Evolutionary conservation across 31 red algal genomes (phyloP), one percentile per base, ranked within the genome.

Genomic region (Porphyra umbilicalis): DNA sequence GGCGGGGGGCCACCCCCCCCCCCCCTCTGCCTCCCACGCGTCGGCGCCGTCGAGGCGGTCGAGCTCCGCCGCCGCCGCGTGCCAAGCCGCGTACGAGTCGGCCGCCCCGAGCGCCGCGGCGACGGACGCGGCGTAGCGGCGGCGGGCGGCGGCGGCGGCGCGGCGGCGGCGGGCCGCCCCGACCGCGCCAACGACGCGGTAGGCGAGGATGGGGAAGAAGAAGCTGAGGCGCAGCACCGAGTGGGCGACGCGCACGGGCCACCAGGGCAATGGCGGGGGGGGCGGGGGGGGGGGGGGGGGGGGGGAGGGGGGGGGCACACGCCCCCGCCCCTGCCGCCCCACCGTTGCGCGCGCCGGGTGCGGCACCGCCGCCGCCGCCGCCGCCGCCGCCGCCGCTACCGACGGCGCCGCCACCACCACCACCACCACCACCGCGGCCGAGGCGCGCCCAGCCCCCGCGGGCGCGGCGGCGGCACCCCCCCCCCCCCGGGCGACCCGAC

Each of bases 61-160:
- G 14, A 88, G 82, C 75, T 74, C 85, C 32, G 77, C 36, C 46
- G 90, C 90, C 33, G 86, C 85, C 38, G 33, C 77, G n/a, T 88
- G 84, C 82, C 83, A 93, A 9, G 81, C 85, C 6, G 80, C 83
- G 83, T 93, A 93, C n/a, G 80, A 78, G 25, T 74, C 37, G 32
- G 86, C 86, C 46, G 32, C 38, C 14, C 38, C 78, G 32, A 93
- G 46, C 9, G 31, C 42, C 57, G 57, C 57, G 6, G 57, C 20
- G 0, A 71, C 57, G 25, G 57, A 18, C 57, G 57, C 57, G 6
- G 8, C 25, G 25, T 71, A 71, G 3, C 25, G 25, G 57, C 57
- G 57, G 20, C 57, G 57, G 25, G 57, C 57, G 20, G 57, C 57
- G 25, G 57, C 57, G 2, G 7, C 14, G 20, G 18, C 25, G 11